Conservation (phyloP, 768 basidiomycete species). For the Collybiopsis luxurians region DNA sequence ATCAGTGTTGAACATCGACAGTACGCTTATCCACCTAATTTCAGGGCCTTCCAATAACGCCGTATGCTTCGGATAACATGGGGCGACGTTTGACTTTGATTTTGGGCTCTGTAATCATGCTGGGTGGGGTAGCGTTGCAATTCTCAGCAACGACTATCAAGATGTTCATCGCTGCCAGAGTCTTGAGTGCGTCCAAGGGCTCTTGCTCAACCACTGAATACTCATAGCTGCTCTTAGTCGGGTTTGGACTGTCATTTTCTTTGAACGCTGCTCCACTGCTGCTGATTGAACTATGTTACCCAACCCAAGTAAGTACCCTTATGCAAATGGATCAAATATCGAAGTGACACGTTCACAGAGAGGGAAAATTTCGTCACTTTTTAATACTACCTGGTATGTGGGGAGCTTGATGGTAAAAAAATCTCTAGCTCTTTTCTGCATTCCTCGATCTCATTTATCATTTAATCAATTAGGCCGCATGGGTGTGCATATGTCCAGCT, state of each 20-base stretch:
- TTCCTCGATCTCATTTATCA: no score
- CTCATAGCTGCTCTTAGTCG: conserved; percentile 39
- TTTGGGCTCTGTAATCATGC: conserved; percentile 60
- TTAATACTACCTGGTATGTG: conserved; percentile 74
- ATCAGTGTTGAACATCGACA: not conserved
- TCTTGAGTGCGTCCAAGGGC: conserved; percentile 39
- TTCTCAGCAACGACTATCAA: conserved; percentile 40
- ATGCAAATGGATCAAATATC: not conserved
- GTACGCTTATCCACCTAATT: not conserved
- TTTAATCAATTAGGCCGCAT: no score
- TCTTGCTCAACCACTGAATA: not conserved
- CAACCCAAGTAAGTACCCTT: conserved; percentile 51
- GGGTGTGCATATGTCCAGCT: no score
- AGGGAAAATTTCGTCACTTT: conserved; percentile 60
- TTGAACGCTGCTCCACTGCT: conserved; percentile 62
- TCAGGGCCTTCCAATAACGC: conserved; percentile 61
- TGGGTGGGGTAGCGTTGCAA: conserved; percentile 61
- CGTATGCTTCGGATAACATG: conserved; percentile 55
- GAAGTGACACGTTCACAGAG: conserved; percentile 21
- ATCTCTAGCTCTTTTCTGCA: no score
- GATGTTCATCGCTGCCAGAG: conserved; percentile 57
- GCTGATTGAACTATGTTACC: conserved; percentile 66
- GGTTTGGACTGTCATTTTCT: conserved; percentile 60
- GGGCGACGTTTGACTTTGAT: conserved; percentile 63
- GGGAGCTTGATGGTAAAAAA: no score